These are phyloP conservation scores for Candida loeiensis DNA, from an alignment of 805 yeast species.

Conservation along the genomic window DNA sequence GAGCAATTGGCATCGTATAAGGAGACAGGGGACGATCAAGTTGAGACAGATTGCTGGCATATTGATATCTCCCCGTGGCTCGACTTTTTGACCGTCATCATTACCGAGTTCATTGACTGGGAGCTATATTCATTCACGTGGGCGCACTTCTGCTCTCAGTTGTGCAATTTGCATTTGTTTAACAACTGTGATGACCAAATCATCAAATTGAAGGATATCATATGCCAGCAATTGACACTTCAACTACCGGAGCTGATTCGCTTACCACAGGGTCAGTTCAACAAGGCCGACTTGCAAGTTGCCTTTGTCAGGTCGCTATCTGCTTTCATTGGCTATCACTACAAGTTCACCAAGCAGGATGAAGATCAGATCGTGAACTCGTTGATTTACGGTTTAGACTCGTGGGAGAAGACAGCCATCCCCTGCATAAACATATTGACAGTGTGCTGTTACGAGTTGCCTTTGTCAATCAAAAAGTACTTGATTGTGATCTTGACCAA, in stretches of 20 bases:
- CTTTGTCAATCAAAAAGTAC: conserved; percentile 65
- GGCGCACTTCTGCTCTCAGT: conserved; percentile 69
- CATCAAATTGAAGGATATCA: conserved; percentile 37
- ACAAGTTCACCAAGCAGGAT: conserved; percentile 49
- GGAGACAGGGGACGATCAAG: conserved; percentile 3
- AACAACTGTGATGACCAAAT: conserved; percentile 39
- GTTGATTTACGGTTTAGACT: conserved; percentile 56
- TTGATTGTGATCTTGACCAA: conserved; percentile 66
- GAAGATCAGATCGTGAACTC: conserved; percentile 63
- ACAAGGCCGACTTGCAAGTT: conserved; percentile 62
- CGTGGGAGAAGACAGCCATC: conserved; percentile 76
- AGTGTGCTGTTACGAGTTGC: conserved; percentile 77
- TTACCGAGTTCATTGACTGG: conserved; percentile 61
- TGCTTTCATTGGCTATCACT: conserved; percentile 58
- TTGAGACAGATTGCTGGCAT: conserved; percentile 1
- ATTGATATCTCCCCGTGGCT: conserved; percentile 46
- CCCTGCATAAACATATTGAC: conserved; percentile 76
- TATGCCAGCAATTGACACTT: conserved; percentile 59
- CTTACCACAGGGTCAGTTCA: conserved; percentile 36
- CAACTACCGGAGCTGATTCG: conserved; percentile 42
- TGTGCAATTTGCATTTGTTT: conserved; percentile 56
- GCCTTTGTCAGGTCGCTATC: conserved; percentile 61
- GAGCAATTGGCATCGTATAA: not conserved
- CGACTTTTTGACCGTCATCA: conserved; percentile 42
- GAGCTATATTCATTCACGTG: conserved; percentile 63